These are phyloP conservation scores for Allomyces macrogynus DNA, from an alignment of 192 early-diverging fungal genomes.

Conservation along the genomic window DNA sequence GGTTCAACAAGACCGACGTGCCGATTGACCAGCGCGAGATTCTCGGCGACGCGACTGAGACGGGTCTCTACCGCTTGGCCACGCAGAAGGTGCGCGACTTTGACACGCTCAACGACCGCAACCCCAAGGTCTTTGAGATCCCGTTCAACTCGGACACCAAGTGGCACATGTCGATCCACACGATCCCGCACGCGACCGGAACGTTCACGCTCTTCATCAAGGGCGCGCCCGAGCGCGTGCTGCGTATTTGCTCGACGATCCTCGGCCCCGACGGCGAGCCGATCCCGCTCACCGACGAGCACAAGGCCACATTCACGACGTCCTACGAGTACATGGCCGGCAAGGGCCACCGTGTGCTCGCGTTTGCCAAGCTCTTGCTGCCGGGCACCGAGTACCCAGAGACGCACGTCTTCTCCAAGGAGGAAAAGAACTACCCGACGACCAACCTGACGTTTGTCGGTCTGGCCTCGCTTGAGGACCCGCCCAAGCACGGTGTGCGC, in stretches of 20 bases:
- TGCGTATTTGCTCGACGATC: constrained; percentile 60
- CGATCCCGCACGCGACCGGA: constrained; percentile 45
- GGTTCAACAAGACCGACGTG: constrained; percentile 76
- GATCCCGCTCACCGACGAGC: constrained; percentile 43
- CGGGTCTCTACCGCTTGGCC: constrained; percentile 70
- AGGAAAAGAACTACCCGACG: constrained; percentile 30
- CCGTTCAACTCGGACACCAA: constrained; percentile 94
- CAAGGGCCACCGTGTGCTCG: constrained; percentile 83
- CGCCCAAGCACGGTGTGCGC: constrained; percentile 95
- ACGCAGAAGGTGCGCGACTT: constrained; percentile 46
- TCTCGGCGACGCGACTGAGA: constrained; percentile 85
- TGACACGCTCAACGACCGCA: constrained; percentile 41
- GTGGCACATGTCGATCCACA: constrained; percentile 79
- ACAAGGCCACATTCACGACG: constrained; percentile 42
- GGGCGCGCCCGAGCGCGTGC: constrained; percentile 86
- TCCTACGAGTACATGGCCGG: constrained; percentile 77
- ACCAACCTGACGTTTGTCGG: constrained; percentile 57
- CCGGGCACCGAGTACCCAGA: constrained; percentile 47
- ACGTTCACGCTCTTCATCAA: constrained; percentile 66
- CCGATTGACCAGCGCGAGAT: constrained; percentile 63
- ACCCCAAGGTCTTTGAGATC: constrained; percentile 82
- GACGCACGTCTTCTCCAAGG: constrained; percentile 54
- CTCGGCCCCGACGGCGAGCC: constrained; percentile 20
- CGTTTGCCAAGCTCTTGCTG: constrained; percentile 65
- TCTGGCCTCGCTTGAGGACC: constrained; percentile 78